phyloP scores from a whole-genome alignment of 768 basidiomycete genomes.

The Favolaschia claudopus region DNA sequence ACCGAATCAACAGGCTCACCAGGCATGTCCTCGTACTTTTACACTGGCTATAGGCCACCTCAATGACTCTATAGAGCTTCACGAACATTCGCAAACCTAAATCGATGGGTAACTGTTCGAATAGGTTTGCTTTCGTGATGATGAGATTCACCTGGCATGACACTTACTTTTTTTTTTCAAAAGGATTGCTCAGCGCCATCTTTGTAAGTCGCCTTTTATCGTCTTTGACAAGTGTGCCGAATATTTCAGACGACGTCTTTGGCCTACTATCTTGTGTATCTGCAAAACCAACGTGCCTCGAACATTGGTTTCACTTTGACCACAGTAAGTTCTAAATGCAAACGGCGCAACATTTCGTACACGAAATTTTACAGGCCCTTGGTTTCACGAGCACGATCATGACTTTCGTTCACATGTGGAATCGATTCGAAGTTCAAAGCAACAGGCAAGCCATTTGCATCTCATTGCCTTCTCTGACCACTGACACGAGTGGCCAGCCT shows the following conservation, averaged over 20 bases:
- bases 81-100: constrained; percentile 59
- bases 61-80: no score
- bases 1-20: constrained; percentile 51
- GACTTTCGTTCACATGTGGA: no score
- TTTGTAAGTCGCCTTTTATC: background rate
- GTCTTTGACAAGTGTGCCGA: background rate
- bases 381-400: no score
- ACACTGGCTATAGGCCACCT: no score
- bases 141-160: constrained; percentile 6
- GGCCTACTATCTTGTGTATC: constrained; percentile 61
- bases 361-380: background rate
- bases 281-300: constrained; percentile 33
- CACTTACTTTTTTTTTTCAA: constrained; percentile 3
- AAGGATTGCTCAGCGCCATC: background rate
- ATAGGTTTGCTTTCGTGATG: constrained; percentile 26
- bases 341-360: background rate
- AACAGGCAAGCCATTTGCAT: constrained; percentile 27
- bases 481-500: constrained; percentile 47
- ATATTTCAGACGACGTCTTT: constrained; percentile 37
- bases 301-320: background rate
- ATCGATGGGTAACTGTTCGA: constrained; percentile 32
- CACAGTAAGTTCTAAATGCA: background rate
- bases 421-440: constrained; percentile 53
- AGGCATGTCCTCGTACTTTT: constrained; percentile 1
- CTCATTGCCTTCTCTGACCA: constrained; percentile 24